phyloP scores from a whole-genome alignment of 2,329 filamentous ascomycete genomes.

The Lachnellula willkommii region DNA sequence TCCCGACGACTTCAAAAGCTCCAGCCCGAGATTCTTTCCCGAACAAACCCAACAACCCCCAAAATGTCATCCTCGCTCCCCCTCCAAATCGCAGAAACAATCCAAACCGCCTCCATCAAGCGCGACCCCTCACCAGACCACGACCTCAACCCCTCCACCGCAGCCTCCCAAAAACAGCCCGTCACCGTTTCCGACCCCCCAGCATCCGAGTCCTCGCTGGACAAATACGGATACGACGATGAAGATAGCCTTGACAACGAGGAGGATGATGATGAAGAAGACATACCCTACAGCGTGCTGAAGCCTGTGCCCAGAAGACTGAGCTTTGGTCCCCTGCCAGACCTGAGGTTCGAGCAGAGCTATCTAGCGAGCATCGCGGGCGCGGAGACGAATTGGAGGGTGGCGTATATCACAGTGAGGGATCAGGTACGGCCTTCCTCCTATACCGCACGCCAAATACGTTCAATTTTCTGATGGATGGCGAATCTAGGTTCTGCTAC shows the following conservation, averaged over 20 bases:
- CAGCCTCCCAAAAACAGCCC: slow-evolving; percentile 61
- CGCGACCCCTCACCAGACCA: slow-evolving; percentile 63
- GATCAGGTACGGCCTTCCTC: slow-evolving; percentile 63
- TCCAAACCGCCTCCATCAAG: slow-evolving; percentile 78
- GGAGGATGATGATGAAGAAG: slow-evolving; percentile 42
- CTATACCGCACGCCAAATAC: neutral
- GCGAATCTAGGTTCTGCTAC: slow-evolving; percentile 65
- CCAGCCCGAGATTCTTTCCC: neutral
- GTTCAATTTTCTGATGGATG: slow-evolving; percentile 1
- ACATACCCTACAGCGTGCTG: slow-evolving; percentile 62
- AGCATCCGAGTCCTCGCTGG: slow-evolving; percentile 25
- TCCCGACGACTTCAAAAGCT: neutral
- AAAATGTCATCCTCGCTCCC: slow-evolving; percentile 38
- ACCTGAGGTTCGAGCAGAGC: slow-evolving; percentile 95
- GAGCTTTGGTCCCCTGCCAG: slow-evolving; percentile 64
- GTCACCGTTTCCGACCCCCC: slow-evolving; percentile 40
- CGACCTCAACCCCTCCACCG: slow-evolving; percentile 76
- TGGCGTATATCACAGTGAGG: slow-evolving; percentile 76
- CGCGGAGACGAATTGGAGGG: slow-evolving; percentile 72
- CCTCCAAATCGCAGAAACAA: slow-evolving; percentile 66
- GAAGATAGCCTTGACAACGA: slow-evolving; percentile 39
- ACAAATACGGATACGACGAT: slow-evolving; percentile 33
- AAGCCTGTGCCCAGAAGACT: slow-evolving; percentile 47
- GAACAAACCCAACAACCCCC: neutral
- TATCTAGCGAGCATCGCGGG: slow-evolving; percentile 84